Base-by-base conservation (phyloP, 2,329 filamentous ascomycete genomes). In the Coniochaeta sp. region DNA sequence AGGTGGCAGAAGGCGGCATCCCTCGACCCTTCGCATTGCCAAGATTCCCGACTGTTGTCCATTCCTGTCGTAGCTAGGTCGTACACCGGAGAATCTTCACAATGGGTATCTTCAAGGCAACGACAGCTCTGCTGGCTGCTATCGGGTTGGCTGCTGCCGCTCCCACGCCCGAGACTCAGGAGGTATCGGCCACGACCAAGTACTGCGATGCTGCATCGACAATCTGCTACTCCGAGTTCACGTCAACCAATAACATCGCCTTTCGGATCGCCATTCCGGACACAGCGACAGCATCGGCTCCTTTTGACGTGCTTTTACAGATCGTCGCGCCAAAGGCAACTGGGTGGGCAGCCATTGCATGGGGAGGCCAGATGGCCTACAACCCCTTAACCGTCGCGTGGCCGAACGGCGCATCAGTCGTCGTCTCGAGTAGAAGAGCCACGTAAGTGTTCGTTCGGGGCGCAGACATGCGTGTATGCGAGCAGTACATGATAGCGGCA, bases 281-380 rank as follows among this genome's bases (percentile, higher is more conserved):
- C 60, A 68, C 65, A 11, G 70, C 73, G 4, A 69, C 65, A 1
- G 64, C 65, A 7, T 57, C 54, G 6, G 66, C 67, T 1, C 67
- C 69, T 9, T 76, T 74, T 60, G 72, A 75, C 47, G 70, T 74
- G 7, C 66, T 76, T 2, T 55, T 77, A 17, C 73, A 74, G 60
- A 73, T 77, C 38, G 67, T 72, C 1, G 75, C 75, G 1, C 74
- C 75, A 22, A 73, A 70, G 61, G 65, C 68, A 6, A 71, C 73
- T 62, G 75, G 74, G 19, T 77, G 75, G 75, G 74, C 74, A 0
- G 75, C 70, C 3, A 68, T 77, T 31, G 70, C 74, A 3, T 77
- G 74, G 74, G 74, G 73, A 33, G 75, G 75, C 8, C 67, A 68
- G 50, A 77, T 77, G 75, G 70, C 72, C 31, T 76, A 77, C 65